Evolutionary conservation across 2,329 filamentous ascomycete species (phyloP).

Genomic region (Daldinia sp.): DNA sequence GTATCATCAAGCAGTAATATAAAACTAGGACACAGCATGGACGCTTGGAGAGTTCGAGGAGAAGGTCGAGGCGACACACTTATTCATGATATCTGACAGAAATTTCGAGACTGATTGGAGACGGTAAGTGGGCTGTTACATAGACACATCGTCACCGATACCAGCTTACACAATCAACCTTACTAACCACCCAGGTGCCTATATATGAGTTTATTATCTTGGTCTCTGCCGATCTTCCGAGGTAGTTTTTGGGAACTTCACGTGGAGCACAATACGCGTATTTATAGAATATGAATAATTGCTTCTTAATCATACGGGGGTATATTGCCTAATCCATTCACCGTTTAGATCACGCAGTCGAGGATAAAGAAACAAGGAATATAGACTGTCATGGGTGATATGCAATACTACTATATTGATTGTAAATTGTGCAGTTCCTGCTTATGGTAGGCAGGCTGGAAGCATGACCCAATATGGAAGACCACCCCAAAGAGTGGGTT

Average conservation of each 20-base stretch:
- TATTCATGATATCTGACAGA: constrained; percentile 7
- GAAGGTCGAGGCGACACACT: not conserved
- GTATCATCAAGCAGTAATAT: constrained; percentile 1
- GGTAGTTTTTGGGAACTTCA: not conserved
- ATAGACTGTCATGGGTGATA: not conserved
- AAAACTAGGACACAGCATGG: constrained; percentile 2
- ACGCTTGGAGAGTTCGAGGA: not conserved
- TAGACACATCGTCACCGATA: constrained; percentile 2
- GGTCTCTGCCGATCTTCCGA: constrained; percentile 16
- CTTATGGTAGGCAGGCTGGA: not conserved
- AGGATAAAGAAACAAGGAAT: not conserved
- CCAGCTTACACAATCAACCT: constrained; percentile 12
- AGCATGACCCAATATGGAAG: constrained; percentile 3
- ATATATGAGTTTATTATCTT: not conserved
- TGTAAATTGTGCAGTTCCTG: not conserved
- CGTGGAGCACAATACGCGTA: constrained; percentile 1
- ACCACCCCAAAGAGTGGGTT: not conserved
- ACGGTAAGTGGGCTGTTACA: constrained; percentile 4
- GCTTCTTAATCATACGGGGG: not conserved
- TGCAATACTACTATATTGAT: not conserved
- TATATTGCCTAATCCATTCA: constrained; percentile 8
- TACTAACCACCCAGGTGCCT: not conserved
- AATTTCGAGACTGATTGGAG: not conserved
- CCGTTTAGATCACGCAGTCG: not conserved
- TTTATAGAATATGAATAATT: constrained; percentile 19